Evolutionary conservation across 768 basidiomycete genomes (phyloP).

Genomic region (Hericium erinaceus): DNA sequence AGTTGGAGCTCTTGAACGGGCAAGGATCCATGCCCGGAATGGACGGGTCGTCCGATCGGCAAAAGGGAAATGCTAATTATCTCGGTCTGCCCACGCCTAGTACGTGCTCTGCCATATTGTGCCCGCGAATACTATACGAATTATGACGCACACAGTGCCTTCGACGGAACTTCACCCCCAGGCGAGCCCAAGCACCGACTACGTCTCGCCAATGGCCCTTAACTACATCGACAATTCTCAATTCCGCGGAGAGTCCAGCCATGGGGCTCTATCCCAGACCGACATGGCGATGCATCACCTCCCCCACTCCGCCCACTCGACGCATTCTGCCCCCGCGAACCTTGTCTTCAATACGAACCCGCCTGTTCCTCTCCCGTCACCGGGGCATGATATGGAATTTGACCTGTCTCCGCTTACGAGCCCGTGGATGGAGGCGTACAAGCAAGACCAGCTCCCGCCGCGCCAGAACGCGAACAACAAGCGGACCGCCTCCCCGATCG

Average conservation of each 20-base stretch:
- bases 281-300: slow-evolving; percentile 19
- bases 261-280: slow-evolving; percentile 9
- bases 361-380: slow-evolving; percentile 31
- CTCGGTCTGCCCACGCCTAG: slow-evolving; percentile 59
- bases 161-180: slow-evolving; percentile 62
- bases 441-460: slow-evolving; percentile 25
- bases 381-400: slow-evolving; percentile 46
- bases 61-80: slow-evolving; percentile 17
- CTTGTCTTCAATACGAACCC: slow-evolving; percentile 52
- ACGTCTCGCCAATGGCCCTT: slow-evolving; percentile 52
- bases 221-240: slow-evolving; percentile 26
- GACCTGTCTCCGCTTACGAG: slow-evolving; percentile 76
- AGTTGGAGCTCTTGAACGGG: slow-evolving; percentile 26
- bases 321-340: slow-evolving; percentile 63
- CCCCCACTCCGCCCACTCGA: slow-evolving; percentile 14
- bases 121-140: slow-evolving; percentile 31
- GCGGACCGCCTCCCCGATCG: slow-evolving; percentile 10
- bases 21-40: slow-evolving; percentile 24
- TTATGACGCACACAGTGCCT: slow-evolving; percentile 1
- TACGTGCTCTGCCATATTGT: slow-evolving; percentile 25
- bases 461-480: slow-evolving; percentile 6
- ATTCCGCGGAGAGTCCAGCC: slow-evolving; percentile 15
- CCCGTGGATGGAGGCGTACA: slow-evolving; percentile 64
- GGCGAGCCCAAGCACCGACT: slow-evolving; percentile 39
- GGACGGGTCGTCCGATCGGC: slow-evolving; percentile 20